A percentile compares a stretch with the other conserved stretches of the same genome.
Conservation (phyloP, 805 yeast species). For the Groenewaldozyma tartarivorans region DNA sequence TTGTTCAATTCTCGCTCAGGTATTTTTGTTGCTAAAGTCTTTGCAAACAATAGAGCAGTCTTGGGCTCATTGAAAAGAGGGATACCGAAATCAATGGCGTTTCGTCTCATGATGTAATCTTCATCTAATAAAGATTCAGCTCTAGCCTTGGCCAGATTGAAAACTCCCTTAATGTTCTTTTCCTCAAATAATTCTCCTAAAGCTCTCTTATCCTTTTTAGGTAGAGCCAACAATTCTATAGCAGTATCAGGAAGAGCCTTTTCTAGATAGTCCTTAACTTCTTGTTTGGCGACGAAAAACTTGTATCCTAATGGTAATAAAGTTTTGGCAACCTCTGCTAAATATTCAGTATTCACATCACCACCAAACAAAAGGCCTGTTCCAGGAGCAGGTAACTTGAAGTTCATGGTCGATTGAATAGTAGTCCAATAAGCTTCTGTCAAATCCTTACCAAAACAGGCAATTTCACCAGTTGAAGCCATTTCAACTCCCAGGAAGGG, state of each 20-base stretch:
- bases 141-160: conserved; percentile 84
- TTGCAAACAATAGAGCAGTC: conserved; percentile 79
- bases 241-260: conserved; percentile 33
- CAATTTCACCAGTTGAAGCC: conserved; percentile 99
- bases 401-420: conserved; percentile 94
- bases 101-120: conserved; percentile 97
- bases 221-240: conserved; percentile 73
- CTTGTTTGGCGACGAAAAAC: conserved; percentile 65
- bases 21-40: conserved; percentile 66
- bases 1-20: conserved; percentile 39
- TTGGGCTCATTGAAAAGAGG: conserved; percentile 96
- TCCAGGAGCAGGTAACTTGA: conserved; percentile 87
- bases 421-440: conserved; percentile 97
- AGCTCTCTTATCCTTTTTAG: conserved; percentile 85
- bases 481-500: conserved; percentile 98
- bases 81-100: conserved; percentile 95
- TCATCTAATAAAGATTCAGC: conserved; percentile 79
- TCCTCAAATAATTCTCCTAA: conserved; percentile 88
- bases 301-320: conserved; percentile 71
- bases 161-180: conserved; percentile 75
- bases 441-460: conserved; percentile 83
- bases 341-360: conserved; percentile 59
- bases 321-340: conserved; percentile 65
- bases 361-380: conserved; percentile 91
- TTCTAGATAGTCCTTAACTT: conserved; percentile 61